A percentile compares a stretch with the other conserved stretches of the same genome.
phyloP scores from a whole-genome alignment of 1,284 basidiomycete species.

The Ustilago xerochloae region DNA sequence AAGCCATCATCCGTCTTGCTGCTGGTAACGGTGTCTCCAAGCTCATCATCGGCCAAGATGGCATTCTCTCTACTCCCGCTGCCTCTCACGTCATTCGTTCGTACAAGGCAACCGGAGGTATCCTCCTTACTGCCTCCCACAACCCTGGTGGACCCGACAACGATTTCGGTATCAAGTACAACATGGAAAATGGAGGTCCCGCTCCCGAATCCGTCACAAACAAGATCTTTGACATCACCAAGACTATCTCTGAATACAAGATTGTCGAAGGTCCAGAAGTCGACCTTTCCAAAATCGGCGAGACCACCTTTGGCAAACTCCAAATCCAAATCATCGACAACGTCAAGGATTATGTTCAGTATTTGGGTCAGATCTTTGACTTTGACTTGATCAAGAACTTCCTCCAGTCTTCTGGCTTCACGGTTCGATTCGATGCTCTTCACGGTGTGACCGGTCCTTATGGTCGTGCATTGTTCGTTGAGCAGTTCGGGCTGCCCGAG shows the following conservation, averaged over 20 bases:
- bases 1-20: conserved; percentile 89
- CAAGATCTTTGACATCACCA: conserved; percentile 91
- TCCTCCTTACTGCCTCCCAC: conserved; percentile 96
- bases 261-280: conserved; percentile 82
- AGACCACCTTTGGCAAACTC: conserved; percentile 75
- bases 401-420: conserved; percentile 77
- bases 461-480: conserved; percentile 86
- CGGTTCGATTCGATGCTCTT: conserved; percentile 93
- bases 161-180: conserved; percentile 99
- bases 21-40: conserved; percentile 77
- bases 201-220: conserved; percentile 94
- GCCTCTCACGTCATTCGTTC: conserved; percentile 94
- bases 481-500: conserved; percentile 82
- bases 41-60: conserved; percentile 74
- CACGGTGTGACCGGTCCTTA: conserved; percentile 98
- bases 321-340: conserved; percentile 93
- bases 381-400: conserved; percentile 91
- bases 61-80: conserved; percentile 95
- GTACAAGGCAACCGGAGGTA: conserved; percentile 95
- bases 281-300: conserved; percentile 85
- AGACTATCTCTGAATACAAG: conserved; percentile 86
- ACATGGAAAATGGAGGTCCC: conserved; percentile 94
- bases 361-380: conserved; percentile 92
- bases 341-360: conserved; percentile 85
- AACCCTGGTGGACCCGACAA: conserved; percentile 97